Evolutionary conservation across 352 stramenopile genomes (phyloP).

Genomic region (Hyaloperonospora brassicae): DNA sequence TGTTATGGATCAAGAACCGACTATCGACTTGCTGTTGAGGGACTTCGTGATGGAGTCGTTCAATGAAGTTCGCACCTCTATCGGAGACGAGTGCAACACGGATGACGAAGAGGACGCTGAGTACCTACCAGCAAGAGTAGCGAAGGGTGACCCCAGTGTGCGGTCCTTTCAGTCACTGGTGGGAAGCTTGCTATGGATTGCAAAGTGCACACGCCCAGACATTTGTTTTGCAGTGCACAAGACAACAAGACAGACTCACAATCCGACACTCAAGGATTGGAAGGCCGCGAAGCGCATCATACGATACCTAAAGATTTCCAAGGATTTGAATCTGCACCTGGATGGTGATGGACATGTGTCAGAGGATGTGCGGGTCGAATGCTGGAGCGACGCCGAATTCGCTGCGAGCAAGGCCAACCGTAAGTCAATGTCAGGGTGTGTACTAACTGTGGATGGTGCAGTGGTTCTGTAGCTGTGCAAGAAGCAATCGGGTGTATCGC

Average conservation of each 20-base stretch:
- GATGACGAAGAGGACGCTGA: too few relatives aligned
- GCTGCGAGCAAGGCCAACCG: background rate
- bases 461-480: background rate
- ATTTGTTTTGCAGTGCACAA: background rate
- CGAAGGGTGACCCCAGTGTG: background rate
- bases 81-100: too few relatives aligned
- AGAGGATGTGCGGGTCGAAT: background rate
- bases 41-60: too few relatives aligned
- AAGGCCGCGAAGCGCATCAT: background rate
- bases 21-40: too few relatives aligned
- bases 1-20: too few relatives aligned
- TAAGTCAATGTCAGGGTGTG: background rate
- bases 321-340: background rate
- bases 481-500: background rate
- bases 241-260: background rate
- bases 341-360: background rate
- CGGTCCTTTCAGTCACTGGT: background rate
- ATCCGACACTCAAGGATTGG: background rate
- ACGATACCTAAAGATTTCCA: background rate
- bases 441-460: background rate
- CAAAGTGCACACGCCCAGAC: background rate
- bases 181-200: background rate
- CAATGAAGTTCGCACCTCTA: too few relatives aligned
- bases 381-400: background rate
- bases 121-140: too few relatives aligned